Evolutionary conservation across 139 green algal genomes (phyloP).

Genomic region (Asterochloris erici): DNA sequence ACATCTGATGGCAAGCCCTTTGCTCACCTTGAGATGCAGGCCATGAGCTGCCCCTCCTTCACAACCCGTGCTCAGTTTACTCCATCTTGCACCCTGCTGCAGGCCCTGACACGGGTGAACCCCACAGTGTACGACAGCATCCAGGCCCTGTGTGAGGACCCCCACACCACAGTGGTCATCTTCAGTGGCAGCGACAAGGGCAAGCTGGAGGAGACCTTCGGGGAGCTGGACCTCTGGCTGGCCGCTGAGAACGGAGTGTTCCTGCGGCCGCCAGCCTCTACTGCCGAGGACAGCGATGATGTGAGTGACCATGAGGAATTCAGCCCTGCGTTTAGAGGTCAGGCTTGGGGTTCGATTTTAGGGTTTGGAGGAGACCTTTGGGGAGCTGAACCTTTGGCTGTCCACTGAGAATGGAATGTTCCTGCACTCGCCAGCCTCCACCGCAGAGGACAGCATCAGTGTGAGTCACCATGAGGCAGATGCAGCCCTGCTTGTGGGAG

Average conservation of each 20-base stretch:
- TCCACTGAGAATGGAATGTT: conserved; percentile 96
- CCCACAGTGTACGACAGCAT: conserved; percentile 42
- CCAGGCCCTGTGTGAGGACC: conserved; percentile 47
- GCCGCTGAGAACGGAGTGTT: conserved; percentile 97
- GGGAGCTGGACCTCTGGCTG: conserved; percentile 81
- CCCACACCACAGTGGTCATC: conserved; percentile 63
- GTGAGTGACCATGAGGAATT: too few relatives aligned
- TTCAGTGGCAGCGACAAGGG: conserved; percentile 71
- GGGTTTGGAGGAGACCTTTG: conserved; percentile 80
- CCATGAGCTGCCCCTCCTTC: too few relatives aligned
- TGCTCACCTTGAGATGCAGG: too few relatives aligned
- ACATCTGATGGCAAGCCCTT: too few relatives aligned
- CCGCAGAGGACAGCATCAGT: neutral
- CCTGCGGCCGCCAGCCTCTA: conserved; percentile 56
- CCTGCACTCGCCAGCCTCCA: conserved; percentile 55
- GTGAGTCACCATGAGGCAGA: too few relatives aligned
- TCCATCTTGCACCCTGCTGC: neutral
- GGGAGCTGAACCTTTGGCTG: conserved; percentile 80
- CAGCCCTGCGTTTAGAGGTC: too few relatives aligned
- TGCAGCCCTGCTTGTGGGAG: too few relatives aligned
- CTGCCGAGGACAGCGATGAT: conserved; percentile 5
- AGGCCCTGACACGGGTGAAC: conserved; percentile 49
- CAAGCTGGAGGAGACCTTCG: conserved; percentile 86
- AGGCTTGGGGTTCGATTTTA: neutral
- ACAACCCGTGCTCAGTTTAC: too few relatives aligned